These are phyloP conservation scores for Rhinocladiella mackenziei DNA, from an alignment of 2,329 filamentous ascomycete species.

Conservation along the genomic window DNA sequence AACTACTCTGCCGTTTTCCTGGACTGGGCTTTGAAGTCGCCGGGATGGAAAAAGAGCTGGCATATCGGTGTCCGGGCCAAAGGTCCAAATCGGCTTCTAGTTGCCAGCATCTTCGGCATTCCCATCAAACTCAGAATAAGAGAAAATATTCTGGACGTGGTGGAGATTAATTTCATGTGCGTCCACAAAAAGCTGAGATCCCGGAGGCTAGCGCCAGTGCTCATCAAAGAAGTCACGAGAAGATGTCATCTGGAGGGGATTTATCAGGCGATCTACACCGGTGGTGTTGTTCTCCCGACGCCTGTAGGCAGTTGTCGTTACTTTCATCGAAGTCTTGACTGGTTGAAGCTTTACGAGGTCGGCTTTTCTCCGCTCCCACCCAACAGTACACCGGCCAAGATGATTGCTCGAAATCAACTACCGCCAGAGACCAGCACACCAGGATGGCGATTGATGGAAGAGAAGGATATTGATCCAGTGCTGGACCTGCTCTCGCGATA, in stretches of 20 bases:
- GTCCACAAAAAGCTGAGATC: slow-evolving; percentile 96
- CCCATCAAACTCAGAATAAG: slow-evolving; percentile 79
- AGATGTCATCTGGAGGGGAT: slow-evolving; percentile 81
- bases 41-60: slow-evolving; percentile 91
- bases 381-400: slow-evolving; percentile 77
- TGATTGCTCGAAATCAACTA: slow-evolving; percentile 80
- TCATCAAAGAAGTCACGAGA: slow-evolving; percentile 97
- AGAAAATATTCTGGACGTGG: slow-evolving; percentile 67
- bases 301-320: slow-evolving; percentile 92
- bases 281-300: slow-evolving; percentile 82
- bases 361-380: slow-evolving; percentile 86
- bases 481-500: slow-evolving; percentile 72
- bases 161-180: slow-evolving; percentile 97
- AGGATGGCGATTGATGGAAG: slow-evolving; percentile 75
- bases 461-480: slow-evolving; percentile 72
- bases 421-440: slow-evolving; percentile 68
- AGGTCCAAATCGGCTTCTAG: slow-evolving; percentile 71
- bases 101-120: slow-evolving; percentile 93
- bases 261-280: slow-evolving; percentile 96
- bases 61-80: slow-evolving; percentile 87
- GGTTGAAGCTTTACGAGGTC: slow-evolving; percentile 92
- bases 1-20: slow-evolving; percentile 88
- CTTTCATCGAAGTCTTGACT: slow-evolving; percentile 89
- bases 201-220: slow-evolving; percentile 84
- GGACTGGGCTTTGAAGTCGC: slow-evolving; percentile 90